A percentile compares a stretch with the other conserved stretches of the same genome.
These are phyloP conservation scores for Bauhinia variegata DNA, from an alignment of 306 rosid species.

Conservation along the genomic window DNA sequence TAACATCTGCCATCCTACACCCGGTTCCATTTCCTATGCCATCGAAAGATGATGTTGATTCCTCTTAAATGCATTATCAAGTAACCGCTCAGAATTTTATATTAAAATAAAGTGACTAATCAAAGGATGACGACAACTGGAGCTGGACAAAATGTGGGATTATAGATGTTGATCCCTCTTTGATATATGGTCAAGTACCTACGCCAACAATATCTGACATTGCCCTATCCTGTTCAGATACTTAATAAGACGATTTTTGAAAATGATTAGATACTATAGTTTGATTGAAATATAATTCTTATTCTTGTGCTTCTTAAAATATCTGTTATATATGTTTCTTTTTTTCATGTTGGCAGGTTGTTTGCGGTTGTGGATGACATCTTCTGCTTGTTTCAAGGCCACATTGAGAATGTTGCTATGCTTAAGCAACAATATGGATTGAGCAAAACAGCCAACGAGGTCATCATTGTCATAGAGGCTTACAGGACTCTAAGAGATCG, in stretches of 20 bases:
- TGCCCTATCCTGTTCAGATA: not conserved
- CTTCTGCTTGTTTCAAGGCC: conserved; percentile 98
- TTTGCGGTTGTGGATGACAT: conserved; percentile 98
- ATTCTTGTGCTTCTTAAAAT: conserved; percentile 16
- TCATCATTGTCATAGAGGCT: conserved; percentile 82
- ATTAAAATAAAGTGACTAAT: too few relatives aligned
- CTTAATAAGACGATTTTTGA: not conserved
- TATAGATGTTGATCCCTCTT: too few relatives aligned
- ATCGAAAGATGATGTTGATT: too few relatives aligned
- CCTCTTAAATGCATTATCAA: too few relatives aligned
- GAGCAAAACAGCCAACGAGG: conserved; percentile 88
- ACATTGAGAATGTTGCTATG: conserved; percentile 75
- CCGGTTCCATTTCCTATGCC: too few relatives aligned
- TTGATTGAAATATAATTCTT: not conserved
- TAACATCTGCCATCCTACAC: too few relatives aligned
- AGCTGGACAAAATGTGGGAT: too few relatives aligned
- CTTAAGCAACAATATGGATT: conserved; percentile 97
- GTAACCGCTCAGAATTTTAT: too few relatives aligned
- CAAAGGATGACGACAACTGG: too few relatives aligned
- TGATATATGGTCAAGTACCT: conserved; percentile 1
- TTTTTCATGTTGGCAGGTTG: conserved; percentile 52
- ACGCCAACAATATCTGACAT: conserved; percentile 5
- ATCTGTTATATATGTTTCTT: not conserved
- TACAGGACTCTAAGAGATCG: conserved; percentile 93
- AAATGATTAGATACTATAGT: conserved; percentile 15